Percentiles rank a stretch among this genome's conserved stretches.
phyloP scores from a whole-genome alignment of 768 basidiomycete species.

The Auricularia auricula-judae region DNA sequence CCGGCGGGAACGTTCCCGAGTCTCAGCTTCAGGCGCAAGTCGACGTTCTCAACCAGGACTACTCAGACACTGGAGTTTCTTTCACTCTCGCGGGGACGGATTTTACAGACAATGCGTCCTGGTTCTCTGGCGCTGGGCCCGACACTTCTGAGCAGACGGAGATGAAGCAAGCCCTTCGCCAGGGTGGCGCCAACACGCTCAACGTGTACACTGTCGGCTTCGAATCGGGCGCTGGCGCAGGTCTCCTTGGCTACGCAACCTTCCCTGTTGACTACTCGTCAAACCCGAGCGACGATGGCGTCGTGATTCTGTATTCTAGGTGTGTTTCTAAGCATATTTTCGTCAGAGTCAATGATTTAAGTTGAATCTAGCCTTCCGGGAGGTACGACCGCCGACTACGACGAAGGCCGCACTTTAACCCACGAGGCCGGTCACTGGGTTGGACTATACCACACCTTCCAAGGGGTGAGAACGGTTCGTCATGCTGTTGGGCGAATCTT shows the following conservation, averaged over 20 bases:
- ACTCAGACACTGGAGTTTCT: conserved; percentile 8
- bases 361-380: conserved; percentile 19
- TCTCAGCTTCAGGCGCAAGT: conserved; percentile 14
- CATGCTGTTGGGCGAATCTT: neutral
- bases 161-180: conserved; percentile 28
- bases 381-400: conserved; percentile 4
- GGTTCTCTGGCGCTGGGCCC: conserved; percentile 16
- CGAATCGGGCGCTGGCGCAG: conserved; percentile 7
- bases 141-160: conserved; percentile 19
- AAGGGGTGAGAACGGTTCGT: conserved; percentile 12
- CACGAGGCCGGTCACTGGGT: conserved; percentile 20
- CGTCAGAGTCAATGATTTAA: no score
- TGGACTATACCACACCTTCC: conserved; percentile 31
- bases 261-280: conserved; percentile 12
- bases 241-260: conserved; percentile 29
- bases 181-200: conserved; percentile 14
- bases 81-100: conserved; percentile 11
- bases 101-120: conserved; percentile 11
- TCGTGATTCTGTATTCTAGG: conserved; percentile 21
- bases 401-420: neutral
- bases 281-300: conserved; percentile 24
- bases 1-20: conserved; percentile 31
- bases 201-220: conserved; percentile 32
- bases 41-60: conserved; percentile 10
- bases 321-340: conserved; percentile 15